Percentiles rank a stretch among this genome's conserved stretches.
Conservation (phyloP, 371 early-diverging fungal genomes). For the Apophysomyces elegans region DNA sequence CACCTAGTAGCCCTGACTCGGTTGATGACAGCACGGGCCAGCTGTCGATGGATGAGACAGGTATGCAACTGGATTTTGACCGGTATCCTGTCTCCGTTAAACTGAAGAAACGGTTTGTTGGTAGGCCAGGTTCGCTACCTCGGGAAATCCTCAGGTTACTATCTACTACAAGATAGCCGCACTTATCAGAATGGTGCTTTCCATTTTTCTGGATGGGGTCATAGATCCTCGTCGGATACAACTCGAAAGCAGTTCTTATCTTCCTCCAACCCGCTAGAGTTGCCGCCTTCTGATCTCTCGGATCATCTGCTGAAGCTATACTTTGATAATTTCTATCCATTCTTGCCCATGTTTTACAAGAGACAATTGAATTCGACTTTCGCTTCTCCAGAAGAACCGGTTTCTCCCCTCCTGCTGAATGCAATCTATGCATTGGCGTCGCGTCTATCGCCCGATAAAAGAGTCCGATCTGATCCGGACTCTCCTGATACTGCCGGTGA, state of each 20-base stretch:
- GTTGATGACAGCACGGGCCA: constrained; percentile 41
- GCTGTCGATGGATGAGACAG: constrained; percentile 49
- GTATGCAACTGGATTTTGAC: too few species aligned
- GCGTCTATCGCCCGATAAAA: constrained; percentile 39
- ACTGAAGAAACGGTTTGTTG: too few species aligned
- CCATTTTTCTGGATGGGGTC: constrained; percentile 40
- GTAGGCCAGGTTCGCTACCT: constrained; percentile 47
- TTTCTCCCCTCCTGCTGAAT: constrained; percentile 52
- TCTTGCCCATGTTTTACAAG: constrained; percentile 59
- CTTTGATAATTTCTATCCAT: constrained; percentile 58
- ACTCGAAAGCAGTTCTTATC: constrained; percentile 2
- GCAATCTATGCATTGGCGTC: constrained; percentile 57
- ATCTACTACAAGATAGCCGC: constrained; percentile 47
- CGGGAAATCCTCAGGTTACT: constrained; percentile 54
- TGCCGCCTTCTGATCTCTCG: constrained; percentile 59
- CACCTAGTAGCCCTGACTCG: constrained; percentile 24
- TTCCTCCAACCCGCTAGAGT: constrained; percentile 31
- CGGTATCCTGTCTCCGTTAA: too few species aligned
- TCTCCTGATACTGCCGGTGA: constrained; percentile 45
- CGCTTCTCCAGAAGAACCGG: constrained; percentile 19
- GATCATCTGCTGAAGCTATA: constrained; percentile 55
- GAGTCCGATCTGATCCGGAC: constrained; percentile 38
- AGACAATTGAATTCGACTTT: constrained; percentile 22
- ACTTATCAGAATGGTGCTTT: constrained; percentile 52
- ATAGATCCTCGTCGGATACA: constrained; percentile 14